Evolutionary conservation across 345 rosid species (phyloP), one percentile per base, ranked within the genome.

Genomic region (Draba incana): DNA sequence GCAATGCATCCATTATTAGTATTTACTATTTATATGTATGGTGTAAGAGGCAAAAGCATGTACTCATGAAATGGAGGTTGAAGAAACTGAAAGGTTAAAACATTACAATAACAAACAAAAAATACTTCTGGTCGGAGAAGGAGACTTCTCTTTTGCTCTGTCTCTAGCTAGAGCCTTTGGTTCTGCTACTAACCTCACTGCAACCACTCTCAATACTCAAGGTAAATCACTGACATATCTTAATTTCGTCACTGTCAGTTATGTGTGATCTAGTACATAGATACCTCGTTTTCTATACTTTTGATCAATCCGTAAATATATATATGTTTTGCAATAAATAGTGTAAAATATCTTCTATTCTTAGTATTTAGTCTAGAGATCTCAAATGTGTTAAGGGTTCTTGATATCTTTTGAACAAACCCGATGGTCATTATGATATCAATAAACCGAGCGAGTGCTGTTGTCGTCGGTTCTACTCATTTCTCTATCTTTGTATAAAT

Each of bases 101-200:
- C 82, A 83, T 59, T 84, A 83, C 49, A 67, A 39, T 31, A 76
- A 77, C 55, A 48, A 10, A 6, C 78, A 88, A 7, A 69, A 70
- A 33, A 75, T 84, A 47, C 77, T 84, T 35, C 44, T 84, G 11
- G 84, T 86, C 1, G 88, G 89, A 3, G 85, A 88, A 68, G 90
- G 87, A 2, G 83, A 77, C 70, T 88, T 86, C 64, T 84, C 88
- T 0, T 84, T 86, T 59, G 63, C 86, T 3, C 64, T 52, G 27
- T 82, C 76, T 80, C 77, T 85, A 54, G 92, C 80, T 37, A 69
- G 12, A 23, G 78, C 82, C 8, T 84, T 89, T 46, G 81, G 85
- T 38, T 82, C 84, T 6, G 81, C 86, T 16, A 1, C 52, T 8
- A 86, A 82, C 67, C 72, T 84, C 9, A 82, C 64, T 2, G 81